These are phyloP conservation scores for Conticribra guillardii DNA, from an alignment of 108 stramenopile species.

Conservation along the genomic window DNA sequence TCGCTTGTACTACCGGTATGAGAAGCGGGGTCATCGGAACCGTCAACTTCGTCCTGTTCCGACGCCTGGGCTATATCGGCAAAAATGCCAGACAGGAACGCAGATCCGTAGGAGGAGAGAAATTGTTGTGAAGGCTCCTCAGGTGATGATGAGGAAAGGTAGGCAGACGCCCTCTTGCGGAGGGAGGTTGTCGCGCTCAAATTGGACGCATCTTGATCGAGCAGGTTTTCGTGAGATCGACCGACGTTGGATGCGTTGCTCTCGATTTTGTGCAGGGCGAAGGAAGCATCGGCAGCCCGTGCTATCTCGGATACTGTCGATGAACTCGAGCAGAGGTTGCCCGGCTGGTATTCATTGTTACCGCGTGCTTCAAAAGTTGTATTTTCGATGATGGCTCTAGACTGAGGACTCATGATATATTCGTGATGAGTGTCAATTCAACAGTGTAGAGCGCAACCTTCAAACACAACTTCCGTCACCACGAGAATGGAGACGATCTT, in stretches of 20 bases:
- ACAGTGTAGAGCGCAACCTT: constrained; percentile 39
- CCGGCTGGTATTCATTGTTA: constrained; percentile 8
- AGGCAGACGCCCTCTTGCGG: constrained; percentile 31
- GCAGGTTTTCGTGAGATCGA: constrained; percentile 3
- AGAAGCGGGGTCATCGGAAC: constrained; percentile 3
- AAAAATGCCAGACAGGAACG: constrained; percentile 49
- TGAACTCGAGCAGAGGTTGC: constrained; percentile 41
- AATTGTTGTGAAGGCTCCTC: constrained; percentile 19
- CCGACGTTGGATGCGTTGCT: constrained; percentile 18
- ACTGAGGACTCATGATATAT: constrained; percentile 57
- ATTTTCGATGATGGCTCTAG: constrained; percentile 33
- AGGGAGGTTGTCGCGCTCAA: background rate
- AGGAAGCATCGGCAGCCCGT: constrained; percentile 6
- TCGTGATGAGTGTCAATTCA: constrained; percentile 53
- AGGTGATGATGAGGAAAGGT: constrained; percentile 14
- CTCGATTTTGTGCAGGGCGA: constrained; percentile 29
- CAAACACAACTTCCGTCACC: constrained; percentile 23
- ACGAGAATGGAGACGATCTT: background rate
- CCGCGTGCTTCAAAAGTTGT: constrained; percentile 22
- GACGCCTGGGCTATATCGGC: constrained; percentile 44
- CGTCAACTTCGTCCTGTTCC: constrained; percentile 2
- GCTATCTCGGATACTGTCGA: constrained; percentile 17
- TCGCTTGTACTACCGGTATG: background rate
- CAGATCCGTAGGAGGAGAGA: constrained; percentile 45
- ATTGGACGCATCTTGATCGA: constrained; percentile 4